Evolutionary conservation across 495 filamentous ascomycete genomes (phyloP).

Genomic region (Clohesyomyces aquaticus): DNA sequence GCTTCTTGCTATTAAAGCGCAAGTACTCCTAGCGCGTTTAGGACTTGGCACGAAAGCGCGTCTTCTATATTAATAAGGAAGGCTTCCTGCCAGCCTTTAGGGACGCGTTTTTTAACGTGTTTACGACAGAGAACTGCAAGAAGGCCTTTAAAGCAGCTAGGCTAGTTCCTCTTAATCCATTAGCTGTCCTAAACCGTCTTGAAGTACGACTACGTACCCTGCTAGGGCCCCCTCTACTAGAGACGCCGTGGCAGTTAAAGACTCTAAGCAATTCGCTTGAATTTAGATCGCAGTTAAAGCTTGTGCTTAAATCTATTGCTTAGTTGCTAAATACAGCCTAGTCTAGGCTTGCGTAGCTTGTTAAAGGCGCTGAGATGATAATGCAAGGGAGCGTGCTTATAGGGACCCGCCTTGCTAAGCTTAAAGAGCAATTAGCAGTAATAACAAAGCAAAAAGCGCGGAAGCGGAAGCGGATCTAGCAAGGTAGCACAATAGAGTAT

Average conservation of each 20-base stretch:
- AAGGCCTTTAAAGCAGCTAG: slow-evolving; percentile 24
- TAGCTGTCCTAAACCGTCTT: slow-evolving; percentile 14
- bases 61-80: slow-evolving; percentile 21
- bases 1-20: slow-evolving; percentile 25
- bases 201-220: slow-evolving; percentile 18
- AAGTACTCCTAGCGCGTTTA: slow-evolving; percentile 24
- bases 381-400: slow-evolving; percentile 12
- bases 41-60: slow-evolving; percentile 22
- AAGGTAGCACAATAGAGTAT: too few relatives aligned
- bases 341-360: slow-evolving; percentile 5
- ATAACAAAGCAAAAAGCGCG: too few relatives aligned
- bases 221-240: slow-evolving; percentile 4
- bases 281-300: slow-evolving; percentile 1
- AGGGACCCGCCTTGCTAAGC: slow-evolving; percentile 7
- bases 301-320: background rate
- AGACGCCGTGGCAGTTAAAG: slow-evolving; percentile 20
- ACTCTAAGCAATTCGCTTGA: slow-evolving; percentile 13
- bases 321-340: background rate
- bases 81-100: slow-evolving; percentile 32
- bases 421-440: slow-evolving; percentile 6
- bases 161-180: slow-evolving; percentile 17
- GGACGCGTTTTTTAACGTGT: slow-evolving; percentile 26
- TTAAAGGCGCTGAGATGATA: slow-evolving; percentile 27
- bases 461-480: too few relatives aligned
- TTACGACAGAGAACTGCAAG: slow-evolving; percentile 19